Percentiles rank a stretch among this genome's conserved stretches.
Conservation (phyloP, 306 rosid genomes). For the Vachellia collinsii region DNA sequence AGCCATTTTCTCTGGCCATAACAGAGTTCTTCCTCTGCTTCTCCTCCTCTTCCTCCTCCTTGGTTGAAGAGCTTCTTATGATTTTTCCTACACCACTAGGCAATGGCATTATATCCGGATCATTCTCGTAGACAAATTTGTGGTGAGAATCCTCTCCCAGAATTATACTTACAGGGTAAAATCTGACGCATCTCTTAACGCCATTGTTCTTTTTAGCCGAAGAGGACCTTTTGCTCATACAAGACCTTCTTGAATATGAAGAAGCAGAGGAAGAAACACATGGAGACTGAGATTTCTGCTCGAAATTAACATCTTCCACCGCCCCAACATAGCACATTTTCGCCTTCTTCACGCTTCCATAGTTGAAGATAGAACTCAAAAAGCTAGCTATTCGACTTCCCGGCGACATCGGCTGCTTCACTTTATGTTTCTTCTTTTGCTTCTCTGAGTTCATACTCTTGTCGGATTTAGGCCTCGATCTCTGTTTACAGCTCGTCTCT, state of each 20-base stretch:
- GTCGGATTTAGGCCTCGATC: conserved; percentile 38
- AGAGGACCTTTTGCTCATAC: conserved; percentile 53
- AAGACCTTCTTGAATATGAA: conserved; percentile 59
- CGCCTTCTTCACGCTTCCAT: conserved; percentile 68
- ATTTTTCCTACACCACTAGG: conserved; percentile 38
- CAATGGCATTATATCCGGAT: conserved; percentile 49
- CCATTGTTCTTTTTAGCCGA: conserved; percentile 17
- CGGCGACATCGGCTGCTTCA: conserved; percentile 74
- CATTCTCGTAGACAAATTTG: conserved; percentile 45
- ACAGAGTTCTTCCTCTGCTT: conserved; percentile 14
- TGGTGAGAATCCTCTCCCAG: conserved; percentile 64
- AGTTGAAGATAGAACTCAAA: conserved; percentile 66
- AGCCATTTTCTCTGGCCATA: not conserved
- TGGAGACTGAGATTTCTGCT: conserved; percentile 48
- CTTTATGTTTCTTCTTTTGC: conserved; percentile 40
- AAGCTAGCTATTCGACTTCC: conserved; percentile 62
- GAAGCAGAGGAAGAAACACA: conserved; percentile 55
- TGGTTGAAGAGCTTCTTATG: conserved; percentile 38
- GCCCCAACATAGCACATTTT: conserved; percentile 79
- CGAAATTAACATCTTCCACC: conserved; percentile 62
- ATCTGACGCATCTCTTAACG: conserved; percentile 60
- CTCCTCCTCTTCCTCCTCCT: conserved; percentile 5
- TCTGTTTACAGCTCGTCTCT: conserved; percentile 46
- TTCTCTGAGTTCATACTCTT: conserved; percentile 26
- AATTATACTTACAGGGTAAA: conserved; percentile 57